Percentiles rank a stretch among this genome's conserved stretches.
These are phyloP conservation scores for Epichloe elymi DNA, from an alignment of 2,329 filamentous ascomycete genomes.

Conservation along the genomic window DNA sequence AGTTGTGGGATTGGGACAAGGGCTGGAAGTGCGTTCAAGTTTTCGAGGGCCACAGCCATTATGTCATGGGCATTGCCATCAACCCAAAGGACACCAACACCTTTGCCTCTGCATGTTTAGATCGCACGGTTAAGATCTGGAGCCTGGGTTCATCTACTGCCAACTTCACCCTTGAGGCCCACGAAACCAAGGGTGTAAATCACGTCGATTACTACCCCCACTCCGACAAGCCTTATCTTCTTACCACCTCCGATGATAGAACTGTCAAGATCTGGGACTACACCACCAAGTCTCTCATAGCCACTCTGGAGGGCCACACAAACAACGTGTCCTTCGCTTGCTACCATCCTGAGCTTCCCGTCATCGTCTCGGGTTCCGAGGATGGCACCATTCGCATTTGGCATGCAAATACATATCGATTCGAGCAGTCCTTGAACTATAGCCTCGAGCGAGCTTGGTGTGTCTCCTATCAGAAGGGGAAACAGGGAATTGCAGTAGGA, in stretches of 20 bases:
- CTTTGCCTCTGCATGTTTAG: slow-evolving; percentile 85
- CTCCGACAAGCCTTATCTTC: slow-evolving; percentile 69
- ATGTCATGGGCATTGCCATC: slow-evolving; percentile 91
- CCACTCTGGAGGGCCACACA: slow-evolving; percentile 90
- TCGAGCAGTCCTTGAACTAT: slow-evolving; percentile 94
- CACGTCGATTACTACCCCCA: slow-evolving; percentile 83
- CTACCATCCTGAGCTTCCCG: slow-evolving; percentile 91
- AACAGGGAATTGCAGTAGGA: slow-evolving; percentile 87
- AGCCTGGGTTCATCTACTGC: slow-evolving; percentile 84
- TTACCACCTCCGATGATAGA: slow-evolving; percentile 91
- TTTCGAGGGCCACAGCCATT: slow-evolving; percentile 92
- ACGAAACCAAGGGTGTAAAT: slow-evolving; percentile 96
- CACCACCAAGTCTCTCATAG: slow-evolving; percentile 93
- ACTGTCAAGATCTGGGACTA: slow-evolving; percentile 99
- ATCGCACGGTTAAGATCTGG: slow-evolving; percentile 97
- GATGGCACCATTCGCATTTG: slow-evolving; percentile 96
- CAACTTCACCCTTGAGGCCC: slow-evolving; percentile 93
- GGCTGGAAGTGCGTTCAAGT: slow-evolving; percentile 95
- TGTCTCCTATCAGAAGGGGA: slow-evolving; percentile 87
- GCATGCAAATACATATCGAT: slow-evolving; percentile 94
- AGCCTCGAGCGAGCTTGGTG: slow-evolving; percentile 95
- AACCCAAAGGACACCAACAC: slow-evolving; percentile 96
- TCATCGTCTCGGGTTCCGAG: slow-evolving; percentile 96
- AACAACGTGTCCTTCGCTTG: slow-evolving; percentile 97
- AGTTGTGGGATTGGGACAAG: slow-evolving; percentile 98